Percentiles rank a stretch among this genome's conserved stretches.
Conservation (phyloP, 164 flowering plant genomes). For the Platanus orientalis region DNA sequence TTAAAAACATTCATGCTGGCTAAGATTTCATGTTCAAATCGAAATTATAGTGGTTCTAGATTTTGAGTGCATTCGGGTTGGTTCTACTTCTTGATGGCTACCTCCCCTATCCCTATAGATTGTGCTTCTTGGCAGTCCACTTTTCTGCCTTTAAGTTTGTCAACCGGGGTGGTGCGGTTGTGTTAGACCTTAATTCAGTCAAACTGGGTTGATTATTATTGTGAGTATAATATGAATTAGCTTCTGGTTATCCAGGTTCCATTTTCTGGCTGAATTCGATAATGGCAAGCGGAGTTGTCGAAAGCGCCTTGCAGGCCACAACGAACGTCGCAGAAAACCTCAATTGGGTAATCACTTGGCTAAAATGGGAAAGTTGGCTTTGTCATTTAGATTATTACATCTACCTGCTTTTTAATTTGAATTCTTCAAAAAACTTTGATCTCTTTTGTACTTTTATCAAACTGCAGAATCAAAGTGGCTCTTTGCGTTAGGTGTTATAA, state of each 20-base stretch:
- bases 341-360: slow-evolving; percentile 39
- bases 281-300: slow-evolving; percentile 77
- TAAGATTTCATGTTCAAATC: too few relatives aligned
- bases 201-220: not conserved
- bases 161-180: not conserved
- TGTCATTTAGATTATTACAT: slow-evolving; percentile 35
- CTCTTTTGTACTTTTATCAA: not conserved
- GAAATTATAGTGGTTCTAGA: too few relatives aligned
- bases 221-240: not conserved
- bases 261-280: slow-evolving; percentile 63
- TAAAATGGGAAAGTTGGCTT: slow-evolving; percentile 34
- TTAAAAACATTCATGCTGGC: too few relatives aligned
- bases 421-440: not conserved
- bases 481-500: too few relatives aligned
- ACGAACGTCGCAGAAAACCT: slow-evolving; percentile 65
- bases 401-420: not conserved
- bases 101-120: too few relatives aligned
- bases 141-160: not conserved
- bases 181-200: not conserved
- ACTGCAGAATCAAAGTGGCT: too few relatives aligned
- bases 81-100: too few relatives aligned
- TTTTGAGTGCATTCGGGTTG: too few relatives aligned
- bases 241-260: slow-evolving; percentile 43
- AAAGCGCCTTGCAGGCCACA: slow-evolving; percentile 75
- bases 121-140: not conserved